Conservation (phyloP, 139 green algal genomes). For the Klebsormidium nitens region DNA sequence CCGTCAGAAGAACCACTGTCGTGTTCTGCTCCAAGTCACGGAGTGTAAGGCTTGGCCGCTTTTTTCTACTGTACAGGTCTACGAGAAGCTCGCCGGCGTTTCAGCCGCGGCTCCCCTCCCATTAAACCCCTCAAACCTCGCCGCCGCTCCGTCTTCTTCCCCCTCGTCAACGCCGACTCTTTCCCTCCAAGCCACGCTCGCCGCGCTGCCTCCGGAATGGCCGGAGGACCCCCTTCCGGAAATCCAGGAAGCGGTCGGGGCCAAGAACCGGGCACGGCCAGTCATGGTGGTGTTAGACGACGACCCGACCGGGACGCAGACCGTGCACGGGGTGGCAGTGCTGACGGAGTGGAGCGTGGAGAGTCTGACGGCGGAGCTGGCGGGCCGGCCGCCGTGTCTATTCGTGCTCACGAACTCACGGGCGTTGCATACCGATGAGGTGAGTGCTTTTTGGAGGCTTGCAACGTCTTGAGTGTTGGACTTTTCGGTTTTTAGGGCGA, state of each 20-base stretch:
- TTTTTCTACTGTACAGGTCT: constrained; percentile 2
- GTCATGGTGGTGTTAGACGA: constrained; percentile 41
- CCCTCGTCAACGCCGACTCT: background rate
- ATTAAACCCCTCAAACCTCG: background rate
- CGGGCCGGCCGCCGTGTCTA: constrained; percentile 21
- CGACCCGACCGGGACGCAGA: constrained; percentile 45
- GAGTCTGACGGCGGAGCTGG: constrained; percentile 22
- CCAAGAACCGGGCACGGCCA: background rate
- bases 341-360: constrained; percentile 42
- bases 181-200: background rate
- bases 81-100: background rate
- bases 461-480: no score
- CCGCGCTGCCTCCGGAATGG: constrained; percentile 22
- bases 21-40: no score
- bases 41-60: no score
- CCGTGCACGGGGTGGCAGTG: constrained; percentile 38
- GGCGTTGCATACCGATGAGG: constrained; percentile 28
- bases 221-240: constrained; percentile 7
- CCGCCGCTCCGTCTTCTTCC: background rate
- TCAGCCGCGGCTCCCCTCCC: background rate
- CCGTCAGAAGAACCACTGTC: no score
- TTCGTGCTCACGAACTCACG: constrained; percentile 47
- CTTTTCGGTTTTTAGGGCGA: no score
- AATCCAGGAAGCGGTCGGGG: constrained; percentile 5
- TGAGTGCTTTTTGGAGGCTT: no score